A percentile compares a stretch with the other conserved stretches of the same genome.
Evolutionary conservation across 164 flowering plant genomes (phyloP).

Genomic region (Stephania yunnanensis): DNA sequence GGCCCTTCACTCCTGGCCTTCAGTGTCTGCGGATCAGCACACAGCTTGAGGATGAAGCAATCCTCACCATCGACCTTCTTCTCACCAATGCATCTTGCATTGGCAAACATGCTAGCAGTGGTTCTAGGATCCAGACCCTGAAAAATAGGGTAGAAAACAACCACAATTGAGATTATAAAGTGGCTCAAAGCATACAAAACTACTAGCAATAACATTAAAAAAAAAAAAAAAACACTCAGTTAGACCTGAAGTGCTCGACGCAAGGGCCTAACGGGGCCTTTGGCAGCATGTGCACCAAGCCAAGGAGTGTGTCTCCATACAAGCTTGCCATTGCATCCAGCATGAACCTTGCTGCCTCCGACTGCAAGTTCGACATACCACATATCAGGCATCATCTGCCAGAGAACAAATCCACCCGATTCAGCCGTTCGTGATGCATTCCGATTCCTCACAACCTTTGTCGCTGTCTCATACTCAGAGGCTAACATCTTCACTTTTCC

Average conservation of each 20-base stretch:
- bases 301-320: constrained; percentile 74
- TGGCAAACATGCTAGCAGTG: constrained; percentile 60
- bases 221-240: background rate
- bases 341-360: constrained; percentile 63
- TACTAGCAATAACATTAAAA: background rate
- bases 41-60: constrained; percentile 63
- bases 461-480: constrained; percentile 53
- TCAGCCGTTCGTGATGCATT: constrained; percentile 45
- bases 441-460: constrained; percentile 44
- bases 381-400: constrained; percentile 73
- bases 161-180: constrained; percentile 4
- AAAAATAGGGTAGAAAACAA: background rate
- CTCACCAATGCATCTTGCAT: constrained; percentile 66
- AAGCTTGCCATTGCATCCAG: constrained; percentile 59
- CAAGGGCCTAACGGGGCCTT: constrained; percentile 65
- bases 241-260: constrained; percentile 69
- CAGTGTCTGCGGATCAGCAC: constrained; percentile 50
- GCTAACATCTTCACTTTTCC: constrained; percentile 65
- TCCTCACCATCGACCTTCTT: constrained; percentile 62
- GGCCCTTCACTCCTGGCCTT: constrained; percentile 62
- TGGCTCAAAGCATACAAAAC: background rate
- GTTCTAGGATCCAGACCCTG: constrained; percentile 70
- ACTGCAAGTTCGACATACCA: constrained; percentile 74
- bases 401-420: constrained; percentile 53
- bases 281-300: constrained; percentile 67